These are phyloP conservation scores for Aspergillus brasiliensis DNA, from an alignment of 2,329 filamentous ascomycete species.

Conservation along the genomic window DNA sequence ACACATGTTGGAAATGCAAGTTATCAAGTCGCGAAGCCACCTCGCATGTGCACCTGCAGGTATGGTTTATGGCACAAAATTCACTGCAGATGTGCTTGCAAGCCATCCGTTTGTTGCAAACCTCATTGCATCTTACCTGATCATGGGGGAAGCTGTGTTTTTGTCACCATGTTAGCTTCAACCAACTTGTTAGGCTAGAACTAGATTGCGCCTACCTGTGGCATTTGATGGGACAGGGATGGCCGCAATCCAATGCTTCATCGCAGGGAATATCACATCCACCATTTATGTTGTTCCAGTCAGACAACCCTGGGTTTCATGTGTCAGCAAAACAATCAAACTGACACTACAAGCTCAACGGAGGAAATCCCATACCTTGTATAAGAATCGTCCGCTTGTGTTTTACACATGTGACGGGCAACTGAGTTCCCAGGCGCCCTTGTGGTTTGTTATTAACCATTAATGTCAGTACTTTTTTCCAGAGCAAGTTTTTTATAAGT, in stretches of 20 bases:
- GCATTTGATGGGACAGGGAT: conserved; percentile 55
- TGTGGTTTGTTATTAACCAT: conserved; percentile 33
- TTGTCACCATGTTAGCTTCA: background rate
- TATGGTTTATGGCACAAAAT: conserved; percentile 30
- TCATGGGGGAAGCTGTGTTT: conserved; percentile 40
- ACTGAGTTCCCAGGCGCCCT: conserved; percentile 46
- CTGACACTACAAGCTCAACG: background rate
- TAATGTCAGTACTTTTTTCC: conserved; percentile 53
- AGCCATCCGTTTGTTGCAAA: conserved; percentile 35
- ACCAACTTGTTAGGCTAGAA: background rate
- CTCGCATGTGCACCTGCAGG: conserved; percentile 36
- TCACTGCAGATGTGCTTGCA: conserved; percentile 44
- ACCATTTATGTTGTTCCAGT: conserved; percentile 58
- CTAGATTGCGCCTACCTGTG: conserved; percentile 49
- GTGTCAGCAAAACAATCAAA: conserved; percentile 9
- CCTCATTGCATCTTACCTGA: conserved; percentile 35
- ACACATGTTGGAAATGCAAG: background rate
- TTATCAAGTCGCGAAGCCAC: background rate
- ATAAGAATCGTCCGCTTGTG: conserved; percentile 60
- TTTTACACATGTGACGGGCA: conserved; percentile 66
- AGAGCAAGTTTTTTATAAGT: conserved; percentile 53
- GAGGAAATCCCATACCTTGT: conserved; percentile 33
- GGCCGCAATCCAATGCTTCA: conserved; percentile 51
- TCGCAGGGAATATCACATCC: conserved; percentile 56
- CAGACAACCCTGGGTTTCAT: conserved; percentile 44